phyloP scores from a whole-genome alignment of 176 grass and related monocot species.

The Musa itinerans region DNA sequence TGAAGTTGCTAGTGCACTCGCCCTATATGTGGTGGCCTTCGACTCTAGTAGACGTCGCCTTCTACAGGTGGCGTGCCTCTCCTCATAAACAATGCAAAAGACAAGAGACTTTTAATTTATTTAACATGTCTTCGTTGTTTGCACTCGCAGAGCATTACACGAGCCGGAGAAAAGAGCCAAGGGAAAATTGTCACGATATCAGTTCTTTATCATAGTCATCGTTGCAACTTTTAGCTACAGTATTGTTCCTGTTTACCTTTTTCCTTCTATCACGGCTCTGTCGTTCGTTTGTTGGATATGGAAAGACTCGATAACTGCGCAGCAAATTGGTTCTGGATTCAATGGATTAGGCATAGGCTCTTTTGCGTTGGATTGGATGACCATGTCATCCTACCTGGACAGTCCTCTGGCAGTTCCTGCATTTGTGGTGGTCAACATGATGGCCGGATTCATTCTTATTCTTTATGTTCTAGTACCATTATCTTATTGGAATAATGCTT shows the following conservation, averaged over 20 bases:
- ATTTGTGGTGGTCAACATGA: background rate
- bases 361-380: background rate
- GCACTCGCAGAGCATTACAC: conserved; percentile 8
- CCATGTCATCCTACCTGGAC: background rate
- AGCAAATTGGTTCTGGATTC: conserved; percentile 17
- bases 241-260: conserved; percentile 9
- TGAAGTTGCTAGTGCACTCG: background rate
- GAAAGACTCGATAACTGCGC: background rate
- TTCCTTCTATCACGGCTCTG: background rate
- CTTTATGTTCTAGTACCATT: background rate
- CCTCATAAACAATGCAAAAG: too few species aligned
- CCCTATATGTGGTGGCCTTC: conserved; percentile 13
- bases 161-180: conserved; percentile 11
- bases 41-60: background rate
- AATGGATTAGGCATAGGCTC: conserved; percentile 12
- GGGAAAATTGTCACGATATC: conserved; percentile 5
- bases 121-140: background rate
- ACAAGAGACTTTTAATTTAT: too few species aligned
- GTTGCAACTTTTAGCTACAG: conserved; percentile 11
- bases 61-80: background rate
- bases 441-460: background rate
- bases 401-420: background rate
- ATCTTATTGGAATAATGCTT: conserved; percentile 27
- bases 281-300: too few species aligned
- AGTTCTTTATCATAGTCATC: conserved; percentile 12